These are phyloP conservation scores for Nymphaea colorata DNA, from an alignment of 164 flowering plant genomes.

Conservation along the genomic window DNA sequence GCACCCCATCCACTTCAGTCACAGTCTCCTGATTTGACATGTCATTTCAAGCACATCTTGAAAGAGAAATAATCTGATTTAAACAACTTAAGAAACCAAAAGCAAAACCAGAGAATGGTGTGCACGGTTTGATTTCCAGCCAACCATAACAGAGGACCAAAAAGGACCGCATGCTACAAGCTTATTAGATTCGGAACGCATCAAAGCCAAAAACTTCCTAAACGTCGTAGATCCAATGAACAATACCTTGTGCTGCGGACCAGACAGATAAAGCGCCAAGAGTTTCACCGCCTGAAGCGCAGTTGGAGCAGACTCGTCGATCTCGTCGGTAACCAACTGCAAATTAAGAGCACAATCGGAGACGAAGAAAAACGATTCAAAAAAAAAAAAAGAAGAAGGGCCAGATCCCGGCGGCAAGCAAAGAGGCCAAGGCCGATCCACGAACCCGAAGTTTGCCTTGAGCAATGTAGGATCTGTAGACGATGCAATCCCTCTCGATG, in stretches of 20 bases:
- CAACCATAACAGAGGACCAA: too few relatives aligned
- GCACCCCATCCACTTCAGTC: too few relatives aligned
- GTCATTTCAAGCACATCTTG: too few relatives aligned
- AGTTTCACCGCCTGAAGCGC: conserved; percentile 91
- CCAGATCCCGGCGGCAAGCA: background rate
- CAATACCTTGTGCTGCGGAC: conserved; percentile 58
- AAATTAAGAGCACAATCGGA: background rate
- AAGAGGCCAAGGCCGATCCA: background rate
- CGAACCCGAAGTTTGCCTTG: conserved; percentile 55
- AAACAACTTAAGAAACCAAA: too few relatives aligned
- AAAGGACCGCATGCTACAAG: too few relatives aligned
- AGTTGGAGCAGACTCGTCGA: conserved; percentile 72
- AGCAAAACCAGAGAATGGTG: too few relatives aligned
- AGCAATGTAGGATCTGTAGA: conserved; percentile 89
- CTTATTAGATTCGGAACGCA: background rate
- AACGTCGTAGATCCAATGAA: background rate
- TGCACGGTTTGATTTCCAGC: too few relatives aligned
- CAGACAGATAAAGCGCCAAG: conserved; percentile 74
- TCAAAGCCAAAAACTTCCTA: background rate
- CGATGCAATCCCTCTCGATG: conserved; percentile 71
- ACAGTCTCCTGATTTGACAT: too few relatives aligned
- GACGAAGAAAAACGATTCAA: background rate
- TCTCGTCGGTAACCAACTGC: conserved; percentile 79
- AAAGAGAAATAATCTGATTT: too few relatives aligned
- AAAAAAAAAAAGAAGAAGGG: conserved; percentile 1